Percentiles rank a stretch among this genome's conserved stretches.
Conservation (phyloP, 805 yeast genomes). For the Candida easanensis region DNA sequence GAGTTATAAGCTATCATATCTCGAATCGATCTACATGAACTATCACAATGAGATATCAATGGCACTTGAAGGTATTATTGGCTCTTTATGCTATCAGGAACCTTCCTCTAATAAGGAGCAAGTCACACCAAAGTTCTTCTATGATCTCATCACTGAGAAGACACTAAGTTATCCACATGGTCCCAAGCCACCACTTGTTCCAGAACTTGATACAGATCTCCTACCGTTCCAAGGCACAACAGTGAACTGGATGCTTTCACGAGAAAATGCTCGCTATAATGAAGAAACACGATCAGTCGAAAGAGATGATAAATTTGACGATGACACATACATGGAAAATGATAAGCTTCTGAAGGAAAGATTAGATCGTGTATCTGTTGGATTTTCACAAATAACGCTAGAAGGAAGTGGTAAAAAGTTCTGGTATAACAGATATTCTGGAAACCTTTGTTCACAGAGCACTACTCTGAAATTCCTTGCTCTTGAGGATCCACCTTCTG, state of each 20-base stretch:
- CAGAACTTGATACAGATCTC: constrained; percentile 42
- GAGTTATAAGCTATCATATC: constrained; percentile 7
- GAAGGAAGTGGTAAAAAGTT: constrained; percentile 1
- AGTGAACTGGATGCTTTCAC: constrained; percentile 52
- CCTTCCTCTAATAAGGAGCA: constrained; percentile 4
- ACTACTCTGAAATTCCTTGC: constrained; percentile 31
- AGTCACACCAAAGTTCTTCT: constrained; percentile 40
- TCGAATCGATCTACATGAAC: constrained; percentile 12
- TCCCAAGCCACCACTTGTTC: constrained; percentile 29
- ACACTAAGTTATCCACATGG: constrained; percentile 31
- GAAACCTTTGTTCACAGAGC: constrained; percentile 38
- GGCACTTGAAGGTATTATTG: constrained; percentile 4
- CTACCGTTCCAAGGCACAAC: constrained; percentile 53
- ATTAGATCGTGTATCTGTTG: constrained; percentile 46
- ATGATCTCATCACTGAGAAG: constrained; percentile 45
- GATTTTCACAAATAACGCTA: constrained; percentile 42
- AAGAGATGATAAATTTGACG: constrained; percentile 23
- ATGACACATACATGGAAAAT: constrained; percentile 1
- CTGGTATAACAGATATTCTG: constrained; percentile 54
- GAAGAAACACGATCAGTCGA: constrained; percentile 23
- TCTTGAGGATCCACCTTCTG: constrained; percentile 20
- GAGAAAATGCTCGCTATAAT: constrained; percentile 44
- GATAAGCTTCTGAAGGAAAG: constrained; percentile 29
- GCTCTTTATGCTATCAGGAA: not conserved
- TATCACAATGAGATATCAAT: not conserved